Evolutionary conservation across 768 basidiomycete species (phyloP), one percentile per base, ranked within the genome.

Genomic region (Asterophora lycoperdoides): DNA sequence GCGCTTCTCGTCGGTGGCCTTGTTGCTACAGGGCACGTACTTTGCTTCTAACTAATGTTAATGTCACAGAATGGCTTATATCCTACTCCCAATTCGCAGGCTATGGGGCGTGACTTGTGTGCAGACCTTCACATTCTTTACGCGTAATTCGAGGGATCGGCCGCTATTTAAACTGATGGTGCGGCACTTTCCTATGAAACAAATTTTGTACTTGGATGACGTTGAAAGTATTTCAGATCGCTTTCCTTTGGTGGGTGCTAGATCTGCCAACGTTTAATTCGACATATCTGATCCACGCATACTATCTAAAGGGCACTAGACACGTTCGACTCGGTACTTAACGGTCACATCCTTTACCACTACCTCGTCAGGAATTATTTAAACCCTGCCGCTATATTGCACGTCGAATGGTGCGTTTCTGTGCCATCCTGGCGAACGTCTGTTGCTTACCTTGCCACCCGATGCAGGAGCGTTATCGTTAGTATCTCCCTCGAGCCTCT

Each of bases 71-170:
- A 30, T 20, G 26, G 14, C 29, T 55, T 17, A 55, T n/a, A 32
- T 4, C 23, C 34, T 35, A 8, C 23, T 19, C 15, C 43, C 33
- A n/a, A 32, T 13, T 39, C 49, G 37, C 46, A 83, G 80, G n/a
- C 62, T 83, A n/a, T 83, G 75, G 71, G 81, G 81, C 2, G 62
- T 81, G 7, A 79, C 78, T 8, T 79, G 74, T 50, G 66, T 74
- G 11, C 81, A 83, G 56, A 75, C 75, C 1, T 79, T 69, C 52
- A 67, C 72, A 13, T 83, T 78, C 60, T 81, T 76, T 51, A 64
- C 64, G 41, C 56, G 66, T 35, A 66, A 60, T 20, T 61, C 62
- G 1, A 60, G 60, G 4, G 75, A 77, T 56, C 58, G 52, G 29
- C 39, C 51, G 3, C 23, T 38, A 18, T 60, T 75, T 37, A 78